Evolutionary conservation across 805 yeast genomes (phyloP).

Genomic region (Myxozyma kluyveri): DNA sequence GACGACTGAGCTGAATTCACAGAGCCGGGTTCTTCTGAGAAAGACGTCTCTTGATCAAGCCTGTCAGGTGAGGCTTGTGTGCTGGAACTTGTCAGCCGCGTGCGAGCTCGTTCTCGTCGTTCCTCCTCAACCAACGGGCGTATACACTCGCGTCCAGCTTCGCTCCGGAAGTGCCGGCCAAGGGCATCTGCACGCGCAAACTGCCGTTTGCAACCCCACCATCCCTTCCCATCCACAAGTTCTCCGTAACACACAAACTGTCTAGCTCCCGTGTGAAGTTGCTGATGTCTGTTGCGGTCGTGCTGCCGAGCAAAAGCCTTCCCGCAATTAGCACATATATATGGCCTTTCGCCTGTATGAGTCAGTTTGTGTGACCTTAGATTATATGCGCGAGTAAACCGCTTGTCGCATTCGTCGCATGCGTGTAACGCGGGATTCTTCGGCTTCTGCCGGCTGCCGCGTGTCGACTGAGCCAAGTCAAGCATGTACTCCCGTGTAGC

Average conservation of each 20-base stretch:
- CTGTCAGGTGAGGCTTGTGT: background rate
- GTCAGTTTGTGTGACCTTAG: conserved; percentile 87
- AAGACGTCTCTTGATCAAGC: background rate
- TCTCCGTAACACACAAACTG: conserved; percentile 65
- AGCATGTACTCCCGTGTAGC: conserved; percentile 54
- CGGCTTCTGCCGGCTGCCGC: conserved; percentile 55
- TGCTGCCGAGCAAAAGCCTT: conserved; percentile 75
- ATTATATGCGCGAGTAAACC: conserved; percentile 90
- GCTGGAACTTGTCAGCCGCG: no score
- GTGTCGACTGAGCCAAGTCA: conserved; percentile 61
- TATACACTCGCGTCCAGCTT: conserved; percentile 68
- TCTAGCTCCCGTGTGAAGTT: conserved; percentile 69
- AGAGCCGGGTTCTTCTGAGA: background rate
- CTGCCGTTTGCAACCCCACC: conserved; percentile 73
- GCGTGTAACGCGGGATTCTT: conserved; percentile 69
- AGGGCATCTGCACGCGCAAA: conserved; percentile 79
- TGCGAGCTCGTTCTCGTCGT: conserved; percentile 21
- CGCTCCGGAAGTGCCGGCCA: conserved; percentile 72
- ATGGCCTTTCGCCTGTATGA: conserved; percentile 74
- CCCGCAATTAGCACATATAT: conserved; percentile 59
- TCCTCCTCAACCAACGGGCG: conserved; percentile 63
- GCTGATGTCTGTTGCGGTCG: conserved; percentile 73
- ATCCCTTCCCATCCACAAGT: conserved; percentile 53
- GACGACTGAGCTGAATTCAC: background rate
- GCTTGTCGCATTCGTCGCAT: conserved; percentile 80